Conservation (phyloP, 2,329 filamentous ascomycete species). For the Polytolypa hystricis region DNA sequence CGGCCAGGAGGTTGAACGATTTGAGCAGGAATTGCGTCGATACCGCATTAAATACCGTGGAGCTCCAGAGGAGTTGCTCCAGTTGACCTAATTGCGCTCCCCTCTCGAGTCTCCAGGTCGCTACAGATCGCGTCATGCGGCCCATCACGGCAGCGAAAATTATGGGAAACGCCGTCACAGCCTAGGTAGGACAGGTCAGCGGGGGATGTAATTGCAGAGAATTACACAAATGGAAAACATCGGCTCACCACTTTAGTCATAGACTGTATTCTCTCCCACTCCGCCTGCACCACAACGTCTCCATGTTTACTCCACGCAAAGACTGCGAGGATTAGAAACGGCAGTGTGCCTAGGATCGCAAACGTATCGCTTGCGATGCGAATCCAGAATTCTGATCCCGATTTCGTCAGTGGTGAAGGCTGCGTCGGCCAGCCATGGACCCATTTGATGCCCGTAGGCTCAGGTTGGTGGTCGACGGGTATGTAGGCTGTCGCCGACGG, state of each 20-base stretch:
- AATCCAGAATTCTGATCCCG: background rate
- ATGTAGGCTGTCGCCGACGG: too few species aligned
- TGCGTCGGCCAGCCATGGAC: background rate
- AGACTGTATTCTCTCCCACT: slow-evolving; percentile 5
- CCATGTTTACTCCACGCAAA: background rate
- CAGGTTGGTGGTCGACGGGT: background rate
- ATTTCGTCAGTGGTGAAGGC: background rate
- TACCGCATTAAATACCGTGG: slow-evolving; percentile 7
- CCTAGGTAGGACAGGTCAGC: background rate
- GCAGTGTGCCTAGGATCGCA: background rate
- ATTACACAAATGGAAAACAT: too few species aligned
- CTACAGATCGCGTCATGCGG: slow-evolving; percentile 6
- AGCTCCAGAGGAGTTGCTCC: slow-evolving; percentile 8
- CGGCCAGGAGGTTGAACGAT: slow-evolving; percentile 7
- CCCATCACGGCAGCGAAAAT: slow-evolving; percentile 9
- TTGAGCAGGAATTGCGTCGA: slow-evolving; percentile 8
- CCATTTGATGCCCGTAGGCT: background rate
- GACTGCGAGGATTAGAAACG: slow-evolving; percentile 6
- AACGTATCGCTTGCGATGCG: background rate
- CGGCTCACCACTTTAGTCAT: slow-evolving; percentile 9
- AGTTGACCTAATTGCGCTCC: slow-evolving; percentile 6
- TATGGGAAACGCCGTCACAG: slow-evolving; percentile 8
- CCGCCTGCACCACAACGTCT: background rate
- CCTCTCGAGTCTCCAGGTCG: slow-evolving; percentile 4
- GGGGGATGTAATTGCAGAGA: background rate